Conservation (phyloP, 169 alveolate genomes). For the Cryptosporidium ubiquitum region DNA sequence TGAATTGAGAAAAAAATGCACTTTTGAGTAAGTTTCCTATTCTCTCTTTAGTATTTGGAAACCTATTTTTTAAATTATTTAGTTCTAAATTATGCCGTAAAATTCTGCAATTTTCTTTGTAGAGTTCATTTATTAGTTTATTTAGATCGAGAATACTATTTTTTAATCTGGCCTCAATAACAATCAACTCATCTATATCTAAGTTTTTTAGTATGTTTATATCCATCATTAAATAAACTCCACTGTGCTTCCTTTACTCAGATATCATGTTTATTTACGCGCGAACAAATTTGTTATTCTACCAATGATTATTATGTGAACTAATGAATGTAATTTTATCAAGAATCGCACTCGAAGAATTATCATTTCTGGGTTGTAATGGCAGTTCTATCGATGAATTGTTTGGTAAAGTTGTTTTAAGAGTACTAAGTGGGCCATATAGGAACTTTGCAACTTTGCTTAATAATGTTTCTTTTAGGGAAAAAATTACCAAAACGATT, state of each 20-base stretch:
- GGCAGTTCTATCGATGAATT: constrained; percentile 11
- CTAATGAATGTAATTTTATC: constrained; percentile 33
- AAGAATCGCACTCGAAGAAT: constrained; percentile 58
- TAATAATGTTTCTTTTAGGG: not conserved
- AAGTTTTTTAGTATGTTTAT: not conserved
- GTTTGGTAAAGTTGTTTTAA: not conserved
- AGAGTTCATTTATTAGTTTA: constrained; percentile 9
- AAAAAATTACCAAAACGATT: not conserved
- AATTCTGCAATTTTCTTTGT: constrained; percentile 35
- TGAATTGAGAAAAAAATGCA: not conserved
- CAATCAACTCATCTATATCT: not conserved
- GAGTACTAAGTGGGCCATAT: not conserved
- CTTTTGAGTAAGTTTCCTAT: not conserved
- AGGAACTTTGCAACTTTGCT: not conserved
- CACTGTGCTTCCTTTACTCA: not conserved
- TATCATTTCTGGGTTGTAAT: constrained; percentile 16
- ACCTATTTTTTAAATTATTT: not conserved
- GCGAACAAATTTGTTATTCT: not conserved
- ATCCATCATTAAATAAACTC: not conserved
- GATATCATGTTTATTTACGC: not conserved
- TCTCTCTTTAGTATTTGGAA: not conserved
- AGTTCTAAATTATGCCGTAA: not conserved
- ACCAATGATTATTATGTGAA: not conserved
- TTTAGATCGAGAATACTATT: constrained; percentile 18
- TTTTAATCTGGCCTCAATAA: constrained; percentile 6